Conservation (phyloP, 2,329 filamentous ascomycete species). For the Aspergillus sp. region DNA sequence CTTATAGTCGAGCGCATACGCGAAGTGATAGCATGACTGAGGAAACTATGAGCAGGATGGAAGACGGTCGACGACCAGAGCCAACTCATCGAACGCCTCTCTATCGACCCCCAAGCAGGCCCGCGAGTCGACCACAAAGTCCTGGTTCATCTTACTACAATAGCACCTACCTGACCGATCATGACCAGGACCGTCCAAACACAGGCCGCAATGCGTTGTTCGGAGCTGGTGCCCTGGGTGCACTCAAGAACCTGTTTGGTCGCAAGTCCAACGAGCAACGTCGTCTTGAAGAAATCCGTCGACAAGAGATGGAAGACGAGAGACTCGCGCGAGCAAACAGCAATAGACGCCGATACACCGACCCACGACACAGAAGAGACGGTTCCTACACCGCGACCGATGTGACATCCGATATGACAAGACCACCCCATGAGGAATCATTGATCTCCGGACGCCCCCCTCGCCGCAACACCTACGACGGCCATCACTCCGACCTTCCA, state of each 20-base stretch:
- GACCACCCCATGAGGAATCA: slow-evolving; percentile 28
- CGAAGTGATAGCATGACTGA: slow-evolving; percentile 38
- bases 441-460: slow-evolving; percentile 25
- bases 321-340: slow-evolving; percentile 47
- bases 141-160: slow-evolving; percentile 34
- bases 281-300: slow-evolving; percentile 50
- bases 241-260: slow-evolving; percentile 53
- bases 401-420: slow-evolving; percentile 29
- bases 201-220: slow-evolving; percentile 55
- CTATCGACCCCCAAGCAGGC: slow-evolving; percentile 28
- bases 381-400: slow-evolving; percentile 32
- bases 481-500: slow-evolving; percentile 29
- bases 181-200: slow-evolving; percentile 40
- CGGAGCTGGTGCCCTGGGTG: slow-evolving; percentile 61
- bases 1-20: slow-evolving; percentile 48
- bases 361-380: slow-evolving; percentile 25
- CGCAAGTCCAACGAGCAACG: slow-evolving; percentile 52
- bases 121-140: slow-evolving; percentile 26
- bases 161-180: slow-evolving; percentile 35
- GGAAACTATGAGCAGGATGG: slow-evolving; percentile 37
- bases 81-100: slow-evolving; percentile 24
- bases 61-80: slow-evolving; percentile 50
- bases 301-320: slow-evolving; percentile 48
- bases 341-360: slow-evolving; percentile 60
- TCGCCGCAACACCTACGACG: slow-evolving; percentile 24